Evolutionary conservation across 768 basidiomycete species (phyloP), one percentile per base, ranked within the genome.

Genomic region (Podaxis sp.): DNA sequence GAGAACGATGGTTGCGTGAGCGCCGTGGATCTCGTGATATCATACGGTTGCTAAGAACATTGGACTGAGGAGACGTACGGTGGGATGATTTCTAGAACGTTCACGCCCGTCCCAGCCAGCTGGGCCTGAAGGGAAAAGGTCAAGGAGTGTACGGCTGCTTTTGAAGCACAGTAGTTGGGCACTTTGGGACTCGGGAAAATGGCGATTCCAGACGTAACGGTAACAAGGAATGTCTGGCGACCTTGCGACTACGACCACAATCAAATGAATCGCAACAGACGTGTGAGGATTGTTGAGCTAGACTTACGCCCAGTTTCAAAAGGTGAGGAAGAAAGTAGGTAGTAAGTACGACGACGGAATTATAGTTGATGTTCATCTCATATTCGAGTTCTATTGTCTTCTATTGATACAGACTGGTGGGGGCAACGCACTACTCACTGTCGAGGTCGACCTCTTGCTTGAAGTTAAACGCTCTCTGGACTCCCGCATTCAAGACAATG

Each of bases 281-380:
- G 26, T 20, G 12, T 24, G 15, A 48, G 38, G 38, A 11, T 2
- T 5, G 33, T 12, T 3, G 17, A 13, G 17, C 6, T 13, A 48
- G 15, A 69, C 78, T 60, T 64, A 87, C 86, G 38, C 79, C 78
- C 20, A 83, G 77, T 62, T 80, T 78, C 22, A 83, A 68, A 66
- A 87, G 76, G 66, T 87, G 86, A 3, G 86, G 85, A 8, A 85
- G 69, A 64, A 87, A 74, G 57, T 78, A 75, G 2, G 78, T 76
- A 54, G 82, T 81, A 50, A 83, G 68, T 40, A 77, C 75, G 28
- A 85, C 74, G 24, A 82, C 72, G 0, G 84, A 79, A 0, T 75
- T 73, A 66, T 87, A 87, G 68, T 88, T 87, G 26, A 81, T 76
- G 41, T 81, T 78, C 3, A 86, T 66, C 70, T 88, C 87, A 33